A percentile compares a stretch with the other conserved stretches of the same genome.
Conservation (phyloP, 768 basidiomycete species). For the Termitomyces sp. region DNA sequence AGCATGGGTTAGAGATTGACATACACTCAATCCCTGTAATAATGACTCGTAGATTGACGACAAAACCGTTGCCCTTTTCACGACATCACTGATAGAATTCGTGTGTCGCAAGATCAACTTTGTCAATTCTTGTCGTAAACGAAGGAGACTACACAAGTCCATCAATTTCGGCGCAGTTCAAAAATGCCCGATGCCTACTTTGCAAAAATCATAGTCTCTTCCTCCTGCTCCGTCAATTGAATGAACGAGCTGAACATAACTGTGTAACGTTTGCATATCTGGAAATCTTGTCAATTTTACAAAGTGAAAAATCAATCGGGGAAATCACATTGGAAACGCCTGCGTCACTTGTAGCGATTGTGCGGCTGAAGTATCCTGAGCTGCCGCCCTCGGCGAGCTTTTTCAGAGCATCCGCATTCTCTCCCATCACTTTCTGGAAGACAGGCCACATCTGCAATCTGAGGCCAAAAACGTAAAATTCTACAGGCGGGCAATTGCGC, state of each 20-base stretch:
- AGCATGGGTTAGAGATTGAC: conserved; percentile 26
- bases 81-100: conserved; percentile 58
- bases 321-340: conserved; percentile 58
- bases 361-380: conserved; percentile 61
- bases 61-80: conserved; percentile 64
- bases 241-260: conserved; percentile 82
- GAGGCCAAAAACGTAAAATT: conserved; percentile 76
- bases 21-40: conserved; percentile 72
- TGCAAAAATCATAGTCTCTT: conserved; percentile 95
- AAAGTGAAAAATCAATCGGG: not conserved
- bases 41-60: conserved; percentile 74
- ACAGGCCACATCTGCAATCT: conserved; percentile 91
- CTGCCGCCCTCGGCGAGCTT: conserved; percentile 75
- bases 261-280: conserved; percentile 79
- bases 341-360: conserved; percentile 63
- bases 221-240: conserved; percentile 74
- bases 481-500: conserved; percentile 76
- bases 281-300: not conserved
- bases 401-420: conserved; percentile 79
- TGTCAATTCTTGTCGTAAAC: conserved; percentile 81
- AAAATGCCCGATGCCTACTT: conserved; percentile 56
- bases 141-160: conserved; percentile 56
- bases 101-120: conserved; percentile 77
- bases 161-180: not conserved
- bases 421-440: conserved; percentile 87